Conservation (phyloP, 2,329 filamentous ascomycete genomes). For the Cladosporium oxysporum region DNA sequence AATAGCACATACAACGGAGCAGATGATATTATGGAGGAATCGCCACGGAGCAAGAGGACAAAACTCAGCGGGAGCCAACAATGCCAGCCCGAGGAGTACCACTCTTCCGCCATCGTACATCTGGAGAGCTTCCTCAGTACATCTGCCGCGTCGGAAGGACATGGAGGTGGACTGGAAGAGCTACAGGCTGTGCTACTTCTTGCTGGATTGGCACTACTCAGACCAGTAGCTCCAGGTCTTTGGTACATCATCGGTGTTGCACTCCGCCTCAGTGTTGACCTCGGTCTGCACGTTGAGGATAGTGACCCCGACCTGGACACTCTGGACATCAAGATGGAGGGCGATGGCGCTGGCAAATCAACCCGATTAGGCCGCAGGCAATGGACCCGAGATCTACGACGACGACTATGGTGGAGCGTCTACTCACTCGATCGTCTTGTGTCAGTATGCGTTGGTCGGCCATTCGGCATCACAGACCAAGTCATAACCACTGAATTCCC, state of each 20-base stretch:
- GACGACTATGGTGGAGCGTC: conserved; percentile 94
- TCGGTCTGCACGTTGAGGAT: conserved; percentile 91
- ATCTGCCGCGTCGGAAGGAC: conserved; percentile 63
- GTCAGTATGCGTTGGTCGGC: conserved; percentile 87
- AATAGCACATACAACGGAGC: conserved; percentile 36
- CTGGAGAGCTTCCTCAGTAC: conserved; percentile 80
- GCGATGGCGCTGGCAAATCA: conserved; percentile 36
- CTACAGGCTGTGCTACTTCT: conserved; percentile 89
- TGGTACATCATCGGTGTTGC: conserved; percentile 98
- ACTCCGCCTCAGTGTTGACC: conserved; percentile 83
- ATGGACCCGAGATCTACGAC: conserved; percentile 81
- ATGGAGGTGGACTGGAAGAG: conserved; percentile 88
- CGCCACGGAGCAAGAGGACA: conserved; percentile 47
- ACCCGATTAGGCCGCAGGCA: conserved; percentile 67
- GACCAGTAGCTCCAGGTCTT: conserved; percentile 87
- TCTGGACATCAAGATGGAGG: conserved; percentile 32
- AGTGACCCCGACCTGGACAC: conserved; percentile 59
- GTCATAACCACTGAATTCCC: conserved; percentile 95
- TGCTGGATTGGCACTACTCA: conserved; percentile 85
- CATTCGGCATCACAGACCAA: conserved; percentile 93
- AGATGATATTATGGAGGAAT: conserved; percentile 26
- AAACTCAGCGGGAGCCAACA: conserved; percentile 53
- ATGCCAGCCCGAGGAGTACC: conserved; percentile 88
- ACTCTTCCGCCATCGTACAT: conserved; percentile 90
- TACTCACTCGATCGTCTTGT: conserved; percentile 95